Conservation (phyloP, 2,329 filamentous ascomycete species). For the Piedraia hortae region DNA sequence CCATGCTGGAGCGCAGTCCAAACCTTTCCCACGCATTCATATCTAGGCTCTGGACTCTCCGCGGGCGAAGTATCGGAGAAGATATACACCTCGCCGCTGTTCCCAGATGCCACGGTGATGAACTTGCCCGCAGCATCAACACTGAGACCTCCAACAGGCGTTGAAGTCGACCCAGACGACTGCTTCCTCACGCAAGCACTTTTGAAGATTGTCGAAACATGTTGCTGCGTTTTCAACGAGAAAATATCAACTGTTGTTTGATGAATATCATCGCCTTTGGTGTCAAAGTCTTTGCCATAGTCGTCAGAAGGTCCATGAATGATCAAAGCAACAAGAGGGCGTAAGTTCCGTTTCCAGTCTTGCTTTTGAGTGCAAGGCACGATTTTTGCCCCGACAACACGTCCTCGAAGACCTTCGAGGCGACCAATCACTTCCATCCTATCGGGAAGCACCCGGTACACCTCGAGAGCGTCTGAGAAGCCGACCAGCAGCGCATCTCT, state of each 20-base stretch:
- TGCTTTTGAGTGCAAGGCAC: constrained; percentile 34
- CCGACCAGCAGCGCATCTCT: constrained; percentile 50
- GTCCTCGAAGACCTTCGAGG: constrained; percentile 51
- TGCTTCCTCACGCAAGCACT: constrained; percentile 36
- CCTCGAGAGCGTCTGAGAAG: constrained; percentile 51
- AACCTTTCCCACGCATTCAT: constrained; percentile 56
- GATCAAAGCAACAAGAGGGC: constrained; percentile 53
- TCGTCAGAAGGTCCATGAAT: constrained; percentile 48
- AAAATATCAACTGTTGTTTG: constrained; percentile 79
- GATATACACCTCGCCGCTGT: constrained; percentile 67
- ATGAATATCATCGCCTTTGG: constrained; percentile 22
- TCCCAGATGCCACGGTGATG: constrained; percentile 48
- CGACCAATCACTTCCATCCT: constrained; percentile 41
- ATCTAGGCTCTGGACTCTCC: constrained; percentile 11
- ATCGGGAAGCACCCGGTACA: constrained; percentile 45
- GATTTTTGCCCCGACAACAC: constrained; percentile 58
- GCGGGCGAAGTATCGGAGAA: constrained; percentile 19
- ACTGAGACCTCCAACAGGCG: constrained; percentile 41
- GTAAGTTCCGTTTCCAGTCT: constrained; percentile 23
- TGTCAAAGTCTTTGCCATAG: constrained; percentile 9
- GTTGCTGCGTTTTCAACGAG: constrained; percentile 48
- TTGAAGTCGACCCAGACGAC: no score
- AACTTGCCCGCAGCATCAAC: constrained; percentile 46
- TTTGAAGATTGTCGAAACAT: constrained; percentile 45
- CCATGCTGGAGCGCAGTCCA: constrained; percentile 50